phyloP scores from a whole-genome alignment of 1,139 yeast genomes.

The Yamadazyma blattariae region DNA sequence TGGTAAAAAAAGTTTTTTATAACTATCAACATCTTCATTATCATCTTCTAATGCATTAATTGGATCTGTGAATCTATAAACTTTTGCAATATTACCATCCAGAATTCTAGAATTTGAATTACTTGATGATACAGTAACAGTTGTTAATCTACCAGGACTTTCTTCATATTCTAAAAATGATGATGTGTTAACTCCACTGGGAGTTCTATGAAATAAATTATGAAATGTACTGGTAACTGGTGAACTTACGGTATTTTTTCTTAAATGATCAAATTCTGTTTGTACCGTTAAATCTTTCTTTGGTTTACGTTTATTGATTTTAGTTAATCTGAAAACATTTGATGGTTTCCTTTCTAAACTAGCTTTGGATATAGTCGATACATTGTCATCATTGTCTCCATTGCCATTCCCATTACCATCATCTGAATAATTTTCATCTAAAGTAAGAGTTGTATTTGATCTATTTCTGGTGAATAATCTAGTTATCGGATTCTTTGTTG shows the following conservation, averaged over 20 bases:
- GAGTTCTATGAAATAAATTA: slow-evolving; percentile 33
- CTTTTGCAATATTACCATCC: slow-evolving; percentile 32
- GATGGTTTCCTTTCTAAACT: slow-evolving; percentile 11
- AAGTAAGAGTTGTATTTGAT: slow-evolving; percentile 18
- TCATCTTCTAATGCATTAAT: slow-evolving; percentile 30
- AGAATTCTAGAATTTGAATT: slow-evolving; percentile 40
- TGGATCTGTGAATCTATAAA: slow-evolving; percentile 41
- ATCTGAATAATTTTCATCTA: slow-evolving; percentile 9
- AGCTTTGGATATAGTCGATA: not conserved
- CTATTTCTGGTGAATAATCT: slow-evolving; percentile 35
- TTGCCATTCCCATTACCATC: slow-evolving; percentile 1
- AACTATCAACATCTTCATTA: slow-evolving; percentile 25
- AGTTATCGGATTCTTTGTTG: slow-evolving; percentile 21
- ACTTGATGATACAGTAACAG: slow-evolving; percentile 37
- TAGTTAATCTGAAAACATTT: slow-evolving; percentile 12
- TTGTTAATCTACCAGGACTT: slow-evolving; percentile 17
- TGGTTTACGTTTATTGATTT: slow-evolving; percentile 13
- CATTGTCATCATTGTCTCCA: too few relatives aligned
- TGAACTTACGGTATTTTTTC: slow-evolving; percentile 29
- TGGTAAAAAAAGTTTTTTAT: slow-evolving; percentile 36
- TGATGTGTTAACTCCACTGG: slow-evolving; percentile 5
- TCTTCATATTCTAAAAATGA: slow-evolving; percentile 6
- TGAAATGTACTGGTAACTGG: slow-evolving; percentile 36
- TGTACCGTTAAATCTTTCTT: slow-evolving; percentile 17
- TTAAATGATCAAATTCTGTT: slow-evolving; percentile 17